Conservation (phyloP, 331 rosid genomes). For the Quercus tomentella region DNA sequence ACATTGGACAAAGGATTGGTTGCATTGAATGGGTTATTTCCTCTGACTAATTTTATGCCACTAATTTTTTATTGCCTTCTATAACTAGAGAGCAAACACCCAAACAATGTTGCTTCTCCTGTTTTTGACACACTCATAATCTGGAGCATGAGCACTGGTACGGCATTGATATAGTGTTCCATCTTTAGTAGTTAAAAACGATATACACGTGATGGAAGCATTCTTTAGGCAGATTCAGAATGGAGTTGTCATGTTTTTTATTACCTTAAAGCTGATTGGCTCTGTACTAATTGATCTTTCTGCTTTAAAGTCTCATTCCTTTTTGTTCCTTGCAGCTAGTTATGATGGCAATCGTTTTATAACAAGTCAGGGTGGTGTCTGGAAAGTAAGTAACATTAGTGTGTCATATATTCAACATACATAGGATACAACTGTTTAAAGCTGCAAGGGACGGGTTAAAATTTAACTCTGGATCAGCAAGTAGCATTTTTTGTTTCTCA, state of each 20-base stretch:
- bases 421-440: neutral
- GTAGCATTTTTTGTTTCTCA: conserved; percentile 14
- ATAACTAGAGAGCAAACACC: neutral
- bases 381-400: conserved; percentile 57
- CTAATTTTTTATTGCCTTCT: neutral
- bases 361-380: conserved; percentile 65
- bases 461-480: conserved; percentile 20
- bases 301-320: conserved; percentile 16
- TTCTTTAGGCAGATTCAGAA: conserved; percentile 5
- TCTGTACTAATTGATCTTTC: conserved; percentile 1
- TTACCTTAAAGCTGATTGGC: conserved; percentile 16
- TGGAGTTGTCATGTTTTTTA: conserved; percentile 7
- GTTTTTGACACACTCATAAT: conserved; percentile 4
- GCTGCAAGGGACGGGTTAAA: neutral
- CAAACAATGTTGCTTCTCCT: neutral
- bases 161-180: conserved; percentile 1
- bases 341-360: conserved; percentile 78
- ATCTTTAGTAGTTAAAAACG: neutral
- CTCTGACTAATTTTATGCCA: neutral
- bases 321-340: conserved; percentile 48
- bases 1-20: neutral
- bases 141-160: conserved; percentile 4
- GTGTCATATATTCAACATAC: neutral
- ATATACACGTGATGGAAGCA: neutral
- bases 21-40: neutral